Evolutionary conservation across 73 alveolate genomes (phyloP).

Genomic region (Paramecium sonneborni): DNA sequence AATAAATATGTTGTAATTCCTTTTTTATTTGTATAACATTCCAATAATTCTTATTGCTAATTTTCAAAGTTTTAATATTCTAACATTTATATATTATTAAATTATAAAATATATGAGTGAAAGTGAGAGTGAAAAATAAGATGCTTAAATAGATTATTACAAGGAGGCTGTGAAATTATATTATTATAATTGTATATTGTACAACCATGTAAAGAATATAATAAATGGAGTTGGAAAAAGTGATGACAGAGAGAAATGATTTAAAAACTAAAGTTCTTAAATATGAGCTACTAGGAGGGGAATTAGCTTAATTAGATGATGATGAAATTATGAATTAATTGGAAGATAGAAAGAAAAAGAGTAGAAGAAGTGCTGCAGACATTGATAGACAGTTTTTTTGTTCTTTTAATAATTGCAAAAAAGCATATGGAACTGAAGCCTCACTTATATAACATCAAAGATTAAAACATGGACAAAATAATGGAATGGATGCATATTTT

Average conservation of each 20-base stretch:
- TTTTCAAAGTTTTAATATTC: not conserved
- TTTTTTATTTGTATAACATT: not conserved
- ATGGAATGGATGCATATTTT: constrained; percentile 17
- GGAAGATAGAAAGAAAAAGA: constrained; percentile 29
- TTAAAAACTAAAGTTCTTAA: not conserved
- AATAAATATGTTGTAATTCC: not conserved
- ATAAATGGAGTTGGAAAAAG: constrained; percentile 34
- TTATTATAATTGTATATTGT: constrained; percentile 10
- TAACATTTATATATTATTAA: not conserved
- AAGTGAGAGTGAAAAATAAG: constrained; percentile 16
- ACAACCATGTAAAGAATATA: constrained; percentile 26
- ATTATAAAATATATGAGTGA: not conserved
- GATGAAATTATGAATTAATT: constrained; percentile 44
- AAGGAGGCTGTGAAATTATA: constrained; percentile 44
- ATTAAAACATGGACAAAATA: constrained; percentile 10
- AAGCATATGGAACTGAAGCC: constrained; percentile 53
- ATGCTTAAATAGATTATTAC: not conserved
- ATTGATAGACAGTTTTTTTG: constrained; percentile 29
- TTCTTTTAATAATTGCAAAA: constrained; percentile 1
- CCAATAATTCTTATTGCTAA: not conserved
- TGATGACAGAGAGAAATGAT: constrained; percentile 42
- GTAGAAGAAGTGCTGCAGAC: constrained; percentile 49
- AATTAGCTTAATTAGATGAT: constrained; percentile 44
- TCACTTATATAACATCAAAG: constrained; percentile 1
- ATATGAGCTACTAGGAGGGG: constrained; percentile 4